Evolutionary conservation across 106 monocot species (phyloP).

Genomic region (Triglochin maritima): DNA sequence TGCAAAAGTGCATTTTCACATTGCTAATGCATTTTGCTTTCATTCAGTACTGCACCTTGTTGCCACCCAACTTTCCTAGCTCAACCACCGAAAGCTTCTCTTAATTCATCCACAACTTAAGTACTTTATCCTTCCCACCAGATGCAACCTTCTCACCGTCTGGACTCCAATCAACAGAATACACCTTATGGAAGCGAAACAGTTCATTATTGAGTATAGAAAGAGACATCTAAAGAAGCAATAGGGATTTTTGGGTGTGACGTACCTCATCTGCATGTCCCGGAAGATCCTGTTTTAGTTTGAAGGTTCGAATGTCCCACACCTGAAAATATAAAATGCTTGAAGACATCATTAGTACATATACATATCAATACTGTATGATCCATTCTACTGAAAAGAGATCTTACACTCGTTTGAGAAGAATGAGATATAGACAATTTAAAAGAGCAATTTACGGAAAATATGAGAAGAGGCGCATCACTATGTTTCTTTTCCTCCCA

Average conservation of each 20-base stretch:
- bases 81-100: neutral
- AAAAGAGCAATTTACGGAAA: neutral
- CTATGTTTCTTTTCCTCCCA: neutral
- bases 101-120: slow-evolving; percentile 88
- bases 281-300: slow-evolving; percentile 93
- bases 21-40: too few relatives aligned
- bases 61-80: too few relatives aligned
- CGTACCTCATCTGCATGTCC: slow-evolving; percentile 95
- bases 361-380: too few relatives aligned
- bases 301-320: slow-evolving; percentile 84
- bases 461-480: neutral
- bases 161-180: slow-evolving; percentile 87
- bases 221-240: neutral
- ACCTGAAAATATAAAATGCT: slow-evolving; percentile 26
- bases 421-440: too few relatives aligned
- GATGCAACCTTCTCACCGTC: slow-evolving; percentile 97
- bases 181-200: slow-evolving; percentile 38
- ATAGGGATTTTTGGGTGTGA: neutral
- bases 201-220: neutral
- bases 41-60: too few relatives aligned
- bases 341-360: too few relatives aligned
- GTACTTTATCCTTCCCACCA: slow-evolving; percentile 72
- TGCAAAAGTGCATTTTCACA: too few relatives aligned
- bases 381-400: too few relatives aligned
- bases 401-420: too few relatives aligned